phyloP scores from a whole-genome alignment of 2,329 filamentous ascomycete species.

The Diplocarpon rosae region DNA sequence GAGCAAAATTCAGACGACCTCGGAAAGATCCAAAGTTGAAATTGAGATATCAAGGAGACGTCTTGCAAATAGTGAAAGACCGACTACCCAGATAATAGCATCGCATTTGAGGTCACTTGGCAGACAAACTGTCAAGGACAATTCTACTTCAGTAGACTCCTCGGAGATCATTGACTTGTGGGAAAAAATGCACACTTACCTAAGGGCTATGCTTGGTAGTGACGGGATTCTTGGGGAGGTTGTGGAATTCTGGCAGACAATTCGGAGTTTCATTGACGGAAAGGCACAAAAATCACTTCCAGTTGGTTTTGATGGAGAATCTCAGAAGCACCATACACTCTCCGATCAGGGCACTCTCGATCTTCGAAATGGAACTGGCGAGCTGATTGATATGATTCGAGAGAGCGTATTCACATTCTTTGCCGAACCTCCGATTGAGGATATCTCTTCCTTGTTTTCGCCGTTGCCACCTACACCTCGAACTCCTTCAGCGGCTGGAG shows the following conservation, averaged over 20 bases:
- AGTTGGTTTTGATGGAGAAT: conserved; percentile 70
- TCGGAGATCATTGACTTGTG: conserved; percentile 78
- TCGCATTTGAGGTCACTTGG: conserved; percentile 65
- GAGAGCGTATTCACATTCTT: conserved; percentile 77
- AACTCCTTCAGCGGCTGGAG: conserved; percentile 46
- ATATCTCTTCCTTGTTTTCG: conserved; percentile 78
- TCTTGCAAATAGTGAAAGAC: conserved; percentile 63
- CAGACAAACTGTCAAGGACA: conserved; percentile 53
- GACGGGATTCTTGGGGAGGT: conserved; percentile 81
- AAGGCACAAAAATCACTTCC: conserved; percentile 73
- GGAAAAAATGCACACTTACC: conserved; percentile 72
- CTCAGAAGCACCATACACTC: conserved; percentile 68
- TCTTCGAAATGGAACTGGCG: conserved; percentile 65
- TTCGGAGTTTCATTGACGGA: conserved; percentile 81
- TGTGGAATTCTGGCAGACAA: conserved; percentile 86
- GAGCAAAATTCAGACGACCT: conserved; percentile 66
- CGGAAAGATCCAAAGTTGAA: conserved; percentile 81
- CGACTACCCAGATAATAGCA: conserved; percentile 56
- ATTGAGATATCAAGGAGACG: conserved; percentile 82
- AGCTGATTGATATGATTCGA: conserved; percentile 74
- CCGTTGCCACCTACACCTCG: conserved; percentile 61
- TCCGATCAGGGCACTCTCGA: conserved; percentile 59
- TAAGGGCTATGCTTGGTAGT: conserved; percentile 63
- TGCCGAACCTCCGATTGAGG: conserved; percentile 76
- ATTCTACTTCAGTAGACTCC: conserved; percentile 58